phyloP scores from a whole-genome alignment of 345 rosid species.

The Excoecaria cochinchinensis region DNA sequence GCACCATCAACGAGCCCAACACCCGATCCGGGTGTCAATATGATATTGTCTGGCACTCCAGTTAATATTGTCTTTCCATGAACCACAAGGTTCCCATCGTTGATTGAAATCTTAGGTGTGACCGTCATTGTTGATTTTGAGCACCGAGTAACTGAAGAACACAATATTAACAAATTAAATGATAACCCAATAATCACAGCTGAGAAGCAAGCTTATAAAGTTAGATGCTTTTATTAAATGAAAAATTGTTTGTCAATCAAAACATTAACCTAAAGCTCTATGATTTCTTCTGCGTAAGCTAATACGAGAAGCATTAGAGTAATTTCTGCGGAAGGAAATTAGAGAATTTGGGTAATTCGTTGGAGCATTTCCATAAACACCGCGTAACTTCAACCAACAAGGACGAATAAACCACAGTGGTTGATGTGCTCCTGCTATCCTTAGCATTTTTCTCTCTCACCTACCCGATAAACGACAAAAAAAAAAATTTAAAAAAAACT shows the following conservation, averaged over 20 bases:
- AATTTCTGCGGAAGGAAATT: neutral
- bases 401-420: conserved; percentile 19
- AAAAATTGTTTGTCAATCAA: neutral
- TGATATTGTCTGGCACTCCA: conserved; percentile 79
- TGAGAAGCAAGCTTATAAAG: neutral
- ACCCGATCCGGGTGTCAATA: conserved; percentile 69
- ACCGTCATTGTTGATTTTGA: conserved; percentile 62
- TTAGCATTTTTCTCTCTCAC: conserved; percentile 19
- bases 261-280: conserved; percentile 9
- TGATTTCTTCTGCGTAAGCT: neutral
- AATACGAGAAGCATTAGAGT: neutral
- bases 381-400: conserved; percentile 20
- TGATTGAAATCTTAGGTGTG: conserved; percentile 67
- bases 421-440: conserved; percentile 22
- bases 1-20: conserved; percentile 67
- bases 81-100: conserved; percentile 78
- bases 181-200: neutral
- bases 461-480: neutral
- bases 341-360: conserved; percentile 11
- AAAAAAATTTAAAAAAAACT: neutral
- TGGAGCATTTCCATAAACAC: conserved; percentile 5
- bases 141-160: conserved; percentile 9
- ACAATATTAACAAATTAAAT: neutral
- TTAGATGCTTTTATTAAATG: neutral
- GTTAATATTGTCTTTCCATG: conserved; percentile 87